Percentiles rank a stretch among this genome's conserved stretches.
Conservation (phyloP, 179 eudicot species). For the Beta macrorhiza region DNA sequence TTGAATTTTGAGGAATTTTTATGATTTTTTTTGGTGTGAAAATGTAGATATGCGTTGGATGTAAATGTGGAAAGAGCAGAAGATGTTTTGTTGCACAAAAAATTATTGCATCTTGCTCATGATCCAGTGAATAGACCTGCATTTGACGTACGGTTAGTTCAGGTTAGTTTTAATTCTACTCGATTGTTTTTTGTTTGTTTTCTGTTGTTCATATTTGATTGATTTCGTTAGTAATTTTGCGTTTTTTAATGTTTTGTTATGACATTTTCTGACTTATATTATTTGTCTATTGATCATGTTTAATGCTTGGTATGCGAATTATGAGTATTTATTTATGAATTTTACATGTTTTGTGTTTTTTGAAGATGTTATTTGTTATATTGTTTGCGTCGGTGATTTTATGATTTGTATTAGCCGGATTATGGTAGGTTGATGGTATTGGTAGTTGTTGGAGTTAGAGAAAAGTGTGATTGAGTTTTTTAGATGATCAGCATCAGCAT, state of each 20-base stretch:
- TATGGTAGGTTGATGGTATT: background rate
- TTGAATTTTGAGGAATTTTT: background rate
- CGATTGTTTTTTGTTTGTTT: background rate
- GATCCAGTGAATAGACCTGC: conserved; percentile 92
- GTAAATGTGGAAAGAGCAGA: conserved; percentile 98
- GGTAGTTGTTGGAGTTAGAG: background rate
- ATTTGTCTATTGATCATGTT: background rate
- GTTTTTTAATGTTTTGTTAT: background rate
- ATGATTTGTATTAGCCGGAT: background rate
- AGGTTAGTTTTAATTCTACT: conserved; percentile 38
- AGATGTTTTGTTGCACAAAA: conserved; percentile 83
- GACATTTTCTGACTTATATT: background rate
- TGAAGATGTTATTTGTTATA: background rate
- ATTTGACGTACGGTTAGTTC: conserved; percentile 90
- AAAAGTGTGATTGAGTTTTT: background rate
- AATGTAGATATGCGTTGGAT: conserved; percentile 85
- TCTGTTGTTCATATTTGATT: background rate
- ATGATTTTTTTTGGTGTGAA: background rate
- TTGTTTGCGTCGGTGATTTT: background rate
- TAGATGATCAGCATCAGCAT: conserved; percentile 2
- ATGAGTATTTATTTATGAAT: background rate
- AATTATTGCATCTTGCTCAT: conserved; percentile 67
- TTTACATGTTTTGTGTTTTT: background rate
- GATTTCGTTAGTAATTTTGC: background rate
- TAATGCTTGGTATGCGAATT: background rate